phyloP scores from a whole-genome alignment of 768 basidiomycete genomes.

The Antrodiella citrinella region DNA sequence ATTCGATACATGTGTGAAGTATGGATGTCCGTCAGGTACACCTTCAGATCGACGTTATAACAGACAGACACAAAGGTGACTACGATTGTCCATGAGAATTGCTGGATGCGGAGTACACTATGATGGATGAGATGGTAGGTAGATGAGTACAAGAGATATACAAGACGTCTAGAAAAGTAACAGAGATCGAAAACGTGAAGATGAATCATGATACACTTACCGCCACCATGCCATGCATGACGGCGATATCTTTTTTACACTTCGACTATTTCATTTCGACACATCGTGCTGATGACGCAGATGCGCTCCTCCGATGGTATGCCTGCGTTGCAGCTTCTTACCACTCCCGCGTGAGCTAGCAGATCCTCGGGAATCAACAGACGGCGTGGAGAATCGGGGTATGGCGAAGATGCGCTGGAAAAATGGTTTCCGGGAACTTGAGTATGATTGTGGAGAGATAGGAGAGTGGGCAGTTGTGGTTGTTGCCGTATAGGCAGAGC shows the following conservation, averaged over 20 bases:
- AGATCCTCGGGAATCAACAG: conserved; percentile 9
- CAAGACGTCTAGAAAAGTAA: no score
- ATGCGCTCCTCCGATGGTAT: conserved; percentile 9
- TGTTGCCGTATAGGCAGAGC: conserved; percentile 4
- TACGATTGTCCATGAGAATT: no score
- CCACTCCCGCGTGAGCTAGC: conserved; percentile 3
- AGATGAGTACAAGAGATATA: no score
- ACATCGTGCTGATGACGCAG: conserved; percentile 2
- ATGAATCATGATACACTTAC: no score
- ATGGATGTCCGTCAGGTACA: no score
- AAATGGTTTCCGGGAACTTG: conserved; percentile 44
- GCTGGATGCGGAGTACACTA: no score
- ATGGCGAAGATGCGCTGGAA: conserved; percentile 50
- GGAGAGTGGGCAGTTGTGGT: conserved; percentile 52
- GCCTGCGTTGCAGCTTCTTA: conserved; percentile 9
- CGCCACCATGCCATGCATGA: no score
- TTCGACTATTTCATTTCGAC: background rate
- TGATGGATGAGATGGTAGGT: no score
- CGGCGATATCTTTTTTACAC: background rate
- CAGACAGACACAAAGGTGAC: no score
- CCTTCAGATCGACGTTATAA: no score
- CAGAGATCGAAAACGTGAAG: no score
- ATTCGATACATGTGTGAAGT: no score
- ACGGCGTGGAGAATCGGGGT: conserved; percentile 10
- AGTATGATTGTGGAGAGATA: conserved; percentile 37